Percentiles rank a stretch among this genome's conserved stretches.
Conservation (phyloP, 352 stramenopile genomes). For the Phytophthora europaea region DNA sequence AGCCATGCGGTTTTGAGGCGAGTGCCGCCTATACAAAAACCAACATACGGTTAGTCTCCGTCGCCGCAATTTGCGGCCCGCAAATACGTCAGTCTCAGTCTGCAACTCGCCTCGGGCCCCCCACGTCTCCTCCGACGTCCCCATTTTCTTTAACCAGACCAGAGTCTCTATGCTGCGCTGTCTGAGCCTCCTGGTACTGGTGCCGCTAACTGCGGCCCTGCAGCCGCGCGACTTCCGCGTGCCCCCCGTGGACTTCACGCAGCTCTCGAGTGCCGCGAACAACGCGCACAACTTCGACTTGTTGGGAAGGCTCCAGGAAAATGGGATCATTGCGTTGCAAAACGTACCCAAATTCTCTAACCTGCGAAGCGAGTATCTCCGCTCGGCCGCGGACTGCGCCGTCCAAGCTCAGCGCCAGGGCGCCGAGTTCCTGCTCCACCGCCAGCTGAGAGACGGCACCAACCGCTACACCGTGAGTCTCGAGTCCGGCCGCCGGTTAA, state of each 20-base stretch:
- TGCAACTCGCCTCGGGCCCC: slow-evolving; percentile 17
- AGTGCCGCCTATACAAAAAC: slow-evolving; percentile 29
- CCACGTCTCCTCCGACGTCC: slow-evolving; percentile 33
- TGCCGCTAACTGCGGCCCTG: slow-evolving; percentile 19
- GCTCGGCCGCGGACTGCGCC: slow-evolving; percentile 65
- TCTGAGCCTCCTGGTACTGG: slow-evolving; percentile 27
- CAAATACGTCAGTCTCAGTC: slow-evolving; percentile 24
- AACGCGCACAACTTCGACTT: slow-evolving; percentile 50
- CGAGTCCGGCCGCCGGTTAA: slow-evolving; percentile 58
- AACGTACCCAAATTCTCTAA: slow-evolving; percentile 72
- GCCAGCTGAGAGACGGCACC: slow-evolving; percentile 75
- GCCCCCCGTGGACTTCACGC: slow-evolving; percentile 64
- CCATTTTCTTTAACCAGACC: neutral
- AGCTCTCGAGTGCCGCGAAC: slow-evolving; percentile 40
- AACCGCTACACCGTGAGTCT: slow-evolving; percentile 81
- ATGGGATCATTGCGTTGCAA: slow-evolving; percentile 82
- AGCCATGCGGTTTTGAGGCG: slow-evolving; percentile 15
- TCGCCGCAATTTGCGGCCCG: no score
- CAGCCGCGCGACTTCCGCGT: slow-evolving; percentile 61
- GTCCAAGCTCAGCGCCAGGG: slow-evolving; percentile 57
- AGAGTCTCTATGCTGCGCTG: slow-evolving; percentile 31
- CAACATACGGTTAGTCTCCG: slow-evolving; percentile 22
- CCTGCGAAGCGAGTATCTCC: slow-evolving; percentile 65
- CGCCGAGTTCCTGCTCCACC: slow-evolving; percentile 75
- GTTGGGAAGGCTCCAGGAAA: slow-evolving; percentile 62